Evolutionary conservation across 2,329 filamentous ascomycete species (phyloP).

Genomic region (Penicillium corylophilum): DNA sequence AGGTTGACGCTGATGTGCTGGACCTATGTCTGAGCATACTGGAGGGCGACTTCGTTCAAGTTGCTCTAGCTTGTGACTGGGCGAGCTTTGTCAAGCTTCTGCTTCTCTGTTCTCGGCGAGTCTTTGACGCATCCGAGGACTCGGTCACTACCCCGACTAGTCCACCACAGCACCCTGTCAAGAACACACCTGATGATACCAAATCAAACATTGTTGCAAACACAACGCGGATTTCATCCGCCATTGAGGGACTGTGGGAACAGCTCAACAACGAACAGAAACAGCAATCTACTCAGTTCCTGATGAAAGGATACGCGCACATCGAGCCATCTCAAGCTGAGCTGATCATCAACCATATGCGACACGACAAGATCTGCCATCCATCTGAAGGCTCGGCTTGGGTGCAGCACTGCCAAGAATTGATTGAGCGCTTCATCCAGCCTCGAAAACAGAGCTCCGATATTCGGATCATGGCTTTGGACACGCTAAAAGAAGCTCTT

Average conservation of each 20-base stretch:
- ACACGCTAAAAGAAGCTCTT: conserved; percentile 42
- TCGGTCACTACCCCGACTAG: conserved; percentile 20
- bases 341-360: conserved; percentile 37
- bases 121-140: conserved; percentile 30
- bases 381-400: conserved; percentile 33
- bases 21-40: conserved; percentile 42
- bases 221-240: conserved; percentile 37
- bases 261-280: conserved; percentile 37
- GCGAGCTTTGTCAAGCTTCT: conserved; percentile 33
- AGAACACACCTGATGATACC: conserved; percentile 33
- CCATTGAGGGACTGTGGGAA: conserved; percentile 40
- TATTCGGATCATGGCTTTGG: conserved; percentile 40
- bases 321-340: conserved; percentile 41
- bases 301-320: conserved; percentile 36
- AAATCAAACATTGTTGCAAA: conserved; percentile 40
- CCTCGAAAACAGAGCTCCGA: conserved; percentile 39
- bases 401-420: conserved; percentile 33
- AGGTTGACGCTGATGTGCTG: conserved; percentile 41
- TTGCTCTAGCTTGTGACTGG: conserved; percentile 36
- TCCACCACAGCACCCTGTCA: conserved; percentile 25
- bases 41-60: conserved; percentile 37
- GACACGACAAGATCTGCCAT: conserved; percentile 34
- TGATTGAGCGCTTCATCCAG: conserved; percentile 40
- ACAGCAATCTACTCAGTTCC: conserved; percentile 35
- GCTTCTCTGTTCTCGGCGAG: conserved; percentile 36